Conservation (phyloP, 164 flowering plant genomes). For the Macadamia tetraphylla region DNA sequence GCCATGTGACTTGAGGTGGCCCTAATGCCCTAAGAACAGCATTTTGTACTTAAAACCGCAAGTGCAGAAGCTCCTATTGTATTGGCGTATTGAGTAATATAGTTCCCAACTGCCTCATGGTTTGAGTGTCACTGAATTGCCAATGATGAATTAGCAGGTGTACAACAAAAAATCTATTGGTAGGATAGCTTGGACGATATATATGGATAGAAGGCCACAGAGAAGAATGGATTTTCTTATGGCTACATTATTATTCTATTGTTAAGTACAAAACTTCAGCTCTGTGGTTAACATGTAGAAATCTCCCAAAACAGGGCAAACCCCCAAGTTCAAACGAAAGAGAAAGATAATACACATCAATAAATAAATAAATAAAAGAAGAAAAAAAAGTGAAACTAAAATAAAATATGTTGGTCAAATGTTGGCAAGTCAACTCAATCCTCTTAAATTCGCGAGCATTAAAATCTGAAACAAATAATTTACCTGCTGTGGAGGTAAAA, state of each 20-base stretch:
- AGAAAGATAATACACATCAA: too few relatives aligned
- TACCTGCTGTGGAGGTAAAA: conserved; percentile 70
- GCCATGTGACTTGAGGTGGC: too few relatives aligned
- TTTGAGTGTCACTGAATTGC: neutral
- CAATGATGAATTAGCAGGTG: neutral
- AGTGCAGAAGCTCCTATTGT: too few relatives aligned
- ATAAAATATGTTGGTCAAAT: neutral
- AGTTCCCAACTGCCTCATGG: neutral
- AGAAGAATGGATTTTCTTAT: neutral
- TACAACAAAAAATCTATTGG: neutral
- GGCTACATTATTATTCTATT: neutral
- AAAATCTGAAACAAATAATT: neutral
- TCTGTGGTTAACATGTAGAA: neutral
- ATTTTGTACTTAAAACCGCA: too few relatives aligned
- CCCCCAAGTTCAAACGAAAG: neutral
- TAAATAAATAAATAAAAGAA: too few relatives aligned
- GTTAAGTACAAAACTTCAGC: neutral
- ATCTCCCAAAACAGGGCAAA: neutral
- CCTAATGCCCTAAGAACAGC: too few relatives aligned
- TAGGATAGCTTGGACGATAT: neutral
- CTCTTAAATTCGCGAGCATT: neutral
- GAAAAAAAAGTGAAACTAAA: too few relatives aligned
- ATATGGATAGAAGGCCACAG: neutral
- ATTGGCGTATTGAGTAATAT: too few relatives aligned
- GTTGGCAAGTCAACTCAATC: neutral